Base-by-base conservation (phyloP, 179 eudicot genomes). In the Actinidia chinensis region DNA sequence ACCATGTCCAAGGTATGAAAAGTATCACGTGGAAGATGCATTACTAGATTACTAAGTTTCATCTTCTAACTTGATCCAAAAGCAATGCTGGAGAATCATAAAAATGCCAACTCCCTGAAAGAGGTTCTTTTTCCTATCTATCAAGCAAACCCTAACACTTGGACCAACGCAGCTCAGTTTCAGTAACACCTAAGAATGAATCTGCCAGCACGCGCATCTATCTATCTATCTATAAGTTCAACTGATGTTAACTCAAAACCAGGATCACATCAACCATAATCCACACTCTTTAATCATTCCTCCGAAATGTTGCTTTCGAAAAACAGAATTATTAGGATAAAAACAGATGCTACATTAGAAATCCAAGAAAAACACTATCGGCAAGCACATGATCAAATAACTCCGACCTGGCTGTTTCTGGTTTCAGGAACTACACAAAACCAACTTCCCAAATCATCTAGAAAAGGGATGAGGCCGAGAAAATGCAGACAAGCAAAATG, bases 311-410 rank as follows among this genome's bases (percentile, higher is more conserved):
- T 44, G 52, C 47, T 33, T 11, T 5, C 22, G 23, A 50, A 23
- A 48, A 70, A 23, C 74, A 23, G 9, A 33, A 23, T 25, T n/a
- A 25, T 36, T 25, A 47, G 15, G 25, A 25, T 23, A 13, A 18
- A 69, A 25, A 54, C 3, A 23, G 20, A 70, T 50, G 15, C 42
- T 50, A 23, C 44, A 51, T 8, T 17, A 33, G 46, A 50, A 71
- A 71, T 71, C 6, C 33, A 18, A 51, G 44, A 69, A 33, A 71
- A 73, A 51, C 23, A 8, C 73, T 52, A 74, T 66, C 44, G 58
- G 60, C 74, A 68, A 74, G 60, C 52, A 74, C 50, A 44, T 68
- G 78, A 79, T 54, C 79, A 80, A 48, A 80, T 25, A 58, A 59
- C 61, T 75, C 76, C 17, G 10, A 58, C 46, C 64, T 80, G 40